Percentiles rank a stretch among this genome's conserved stretches.
phyloP scores from a whole-genome alignment of 1,139 yeast genomes.

The Diutina pseudorugosa region DNA sequence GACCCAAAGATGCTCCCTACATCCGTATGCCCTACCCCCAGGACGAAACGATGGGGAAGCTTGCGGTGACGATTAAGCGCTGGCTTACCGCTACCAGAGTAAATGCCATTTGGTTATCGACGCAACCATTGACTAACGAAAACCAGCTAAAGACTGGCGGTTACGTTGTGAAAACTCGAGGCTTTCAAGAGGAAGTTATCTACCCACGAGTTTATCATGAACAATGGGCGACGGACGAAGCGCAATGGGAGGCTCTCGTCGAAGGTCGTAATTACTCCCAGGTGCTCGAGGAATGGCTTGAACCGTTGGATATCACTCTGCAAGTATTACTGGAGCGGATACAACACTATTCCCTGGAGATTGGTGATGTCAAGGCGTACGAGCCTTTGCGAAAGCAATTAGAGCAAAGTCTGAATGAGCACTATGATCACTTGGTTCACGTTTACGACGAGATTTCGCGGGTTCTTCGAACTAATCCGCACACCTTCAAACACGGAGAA shows the following conservation, averaged over 20 bases:
- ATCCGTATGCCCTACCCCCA: conserved; percentile 16
- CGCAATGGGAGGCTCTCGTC: conserved; percentile 23
- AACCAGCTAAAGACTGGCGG: conserved; percentile 16
- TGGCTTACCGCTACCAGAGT: conserved; percentile 17
- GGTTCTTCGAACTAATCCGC: conserved; percentile 10
- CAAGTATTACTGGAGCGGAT: conserved; percentile 10
- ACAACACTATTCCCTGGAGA: conserved; percentile 6
- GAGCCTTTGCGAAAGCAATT: conserved; percentile 10
- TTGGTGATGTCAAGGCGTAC: conserved; percentile 8
- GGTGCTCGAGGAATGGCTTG: conserved; percentile 14
- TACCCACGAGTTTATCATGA: conserved; percentile 19
- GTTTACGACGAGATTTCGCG: conserved; percentile 11
- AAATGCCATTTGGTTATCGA: conserved; percentile 16
- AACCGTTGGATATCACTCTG: conserved; percentile 13
- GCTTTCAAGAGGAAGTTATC: conserved; percentile 19
- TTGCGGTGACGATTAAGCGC: conserved; percentile 23
- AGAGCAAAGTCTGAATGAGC: conserved; percentile 16
- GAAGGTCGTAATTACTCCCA: not conserved
- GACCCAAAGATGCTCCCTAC: conserved; percentile 19
- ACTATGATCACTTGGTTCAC: conserved; percentile 13
- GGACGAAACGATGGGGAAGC: conserved; percentile 8
- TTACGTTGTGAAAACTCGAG: conserved; percentile 17
- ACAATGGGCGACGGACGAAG: conserved; percentile 19
- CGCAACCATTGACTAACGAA: conserved; percentile 7
- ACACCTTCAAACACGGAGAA: conserved; percentile 25